Conservation (phyloP, 2,329 filamentous ascomycete species). For the Cladophialophora bantiana region DNA sequence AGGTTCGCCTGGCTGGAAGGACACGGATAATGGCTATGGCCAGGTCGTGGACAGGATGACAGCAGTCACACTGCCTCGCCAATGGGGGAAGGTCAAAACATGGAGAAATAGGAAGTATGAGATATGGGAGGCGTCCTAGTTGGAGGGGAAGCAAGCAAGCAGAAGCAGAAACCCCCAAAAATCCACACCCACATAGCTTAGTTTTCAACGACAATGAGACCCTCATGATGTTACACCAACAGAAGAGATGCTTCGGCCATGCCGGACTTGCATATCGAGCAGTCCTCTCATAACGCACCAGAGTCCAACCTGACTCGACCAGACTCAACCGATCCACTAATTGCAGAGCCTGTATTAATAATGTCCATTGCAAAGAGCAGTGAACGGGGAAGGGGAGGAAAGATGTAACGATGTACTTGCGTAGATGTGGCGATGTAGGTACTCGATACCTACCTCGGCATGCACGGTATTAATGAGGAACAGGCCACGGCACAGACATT, state of each 20-base stretch:
- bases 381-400: no score
- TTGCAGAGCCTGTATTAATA: no score
- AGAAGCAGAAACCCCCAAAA: slow-evolving; percentile 1
- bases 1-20: background rate
- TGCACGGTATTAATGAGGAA: no score
- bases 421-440: no score
- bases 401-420: no score
- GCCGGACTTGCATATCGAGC: background rate
- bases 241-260: background rate
- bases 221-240: slow-evolving; percentile 5
- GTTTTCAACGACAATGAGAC: slow-evolving; percentile 22
- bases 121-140: background rate
- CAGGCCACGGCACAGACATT: no score
- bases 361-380: no score
- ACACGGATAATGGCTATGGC: background rate
- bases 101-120: background rate
- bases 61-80: background rate
- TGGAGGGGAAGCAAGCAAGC: background rate
- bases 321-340: no score
- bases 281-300: background rate
- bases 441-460: no score
- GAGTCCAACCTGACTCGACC: background rate
- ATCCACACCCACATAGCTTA: slow-evolving; percentile 16
- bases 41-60: background rate
- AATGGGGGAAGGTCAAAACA: background rate